Evolutionary conservation across 2,329 filamentous ascomycete genomes (phyloP).

Genomic region (Colletotrichum orchidophilum): DNA sequence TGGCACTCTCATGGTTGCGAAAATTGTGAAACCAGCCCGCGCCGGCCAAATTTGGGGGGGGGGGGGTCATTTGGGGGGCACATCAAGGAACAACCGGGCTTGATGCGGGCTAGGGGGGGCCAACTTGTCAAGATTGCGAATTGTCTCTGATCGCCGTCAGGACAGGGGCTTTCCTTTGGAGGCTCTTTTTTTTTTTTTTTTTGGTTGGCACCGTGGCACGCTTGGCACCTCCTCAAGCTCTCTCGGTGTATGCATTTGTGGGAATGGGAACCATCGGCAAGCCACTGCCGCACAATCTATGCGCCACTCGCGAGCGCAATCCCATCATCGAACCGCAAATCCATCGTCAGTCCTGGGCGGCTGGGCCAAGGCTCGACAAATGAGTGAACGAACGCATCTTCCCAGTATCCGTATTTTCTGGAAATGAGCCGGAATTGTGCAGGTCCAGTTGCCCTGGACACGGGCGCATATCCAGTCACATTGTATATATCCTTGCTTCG

Average conservation of each 20-base stretch:
- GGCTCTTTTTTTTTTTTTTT: neutral
- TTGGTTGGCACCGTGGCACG: too few species aligned
- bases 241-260: neutral
- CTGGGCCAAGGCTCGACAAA: neutral
- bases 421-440: conserved; percentile 17
- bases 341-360: neutral
- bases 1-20: neutral
- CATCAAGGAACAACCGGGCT: neutral
- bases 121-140: conserved; percentile 32
- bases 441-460: neutral
- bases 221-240: too few species aligned
- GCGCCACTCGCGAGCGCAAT: neutral
- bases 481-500: neutral
- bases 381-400: neutral
- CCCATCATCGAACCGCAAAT: neutral
- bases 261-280: neutral
- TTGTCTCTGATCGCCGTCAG: conserved; percentile 32
- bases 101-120: neutral
- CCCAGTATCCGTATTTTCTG: neutral
- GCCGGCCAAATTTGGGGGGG: conserved; percentile 3
- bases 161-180: neutral
- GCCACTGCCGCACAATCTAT: neutral
- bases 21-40: conserved; percentile 17
- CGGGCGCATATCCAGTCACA: neutral
- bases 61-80: neutral